Conservation (phyloP, 495 filamentous ascomycete genomes). For the Apiosordaria backusii region DNA sequence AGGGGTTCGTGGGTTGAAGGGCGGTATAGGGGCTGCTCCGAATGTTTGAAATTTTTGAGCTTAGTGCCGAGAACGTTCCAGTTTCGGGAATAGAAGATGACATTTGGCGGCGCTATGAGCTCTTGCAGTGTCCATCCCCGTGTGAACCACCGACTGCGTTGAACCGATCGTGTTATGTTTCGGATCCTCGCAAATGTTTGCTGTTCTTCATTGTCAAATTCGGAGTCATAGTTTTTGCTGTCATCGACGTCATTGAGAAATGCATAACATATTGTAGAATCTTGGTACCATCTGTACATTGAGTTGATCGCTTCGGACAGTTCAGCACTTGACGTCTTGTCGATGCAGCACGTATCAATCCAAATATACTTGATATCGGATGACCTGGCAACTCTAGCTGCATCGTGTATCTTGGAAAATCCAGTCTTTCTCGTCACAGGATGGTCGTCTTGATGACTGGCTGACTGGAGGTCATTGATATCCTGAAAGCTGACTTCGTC, state of each 20-base stretch:
- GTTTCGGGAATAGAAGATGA: conserved; percentile 8
- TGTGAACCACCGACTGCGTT: conserved; percentile 6
- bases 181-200: background rate
- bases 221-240: background rate
- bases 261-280: conserved; percentile 32
- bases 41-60: background rate
- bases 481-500: conserved; percentile 31
- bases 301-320: conserved; percentile 43
- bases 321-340: conserved; percentile 41
- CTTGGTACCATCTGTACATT: conserved; percentile 43
- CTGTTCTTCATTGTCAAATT: background rate
- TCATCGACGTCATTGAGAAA: conserved; percentile 26
- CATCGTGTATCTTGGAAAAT: conserved; percentile 25
- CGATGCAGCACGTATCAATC: conserved; percentile 39
- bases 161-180: background rate
- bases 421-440: background rate
- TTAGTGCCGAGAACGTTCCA: conserved; percentile 2
- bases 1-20: background rate
- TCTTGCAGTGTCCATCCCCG: conserved; percentile 19
- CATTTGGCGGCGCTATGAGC: conserved; percentile 7
- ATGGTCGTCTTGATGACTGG: background rate
- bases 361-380: conserved; percentile 32
- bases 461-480: conserved; percentile 9
- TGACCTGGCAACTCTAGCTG: conserved; percentile 26
- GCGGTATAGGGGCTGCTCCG: background rate